Base-by-base conservation (phyloP, 2,329 filamentous ascomycete species). In the Aspergillus pseudoviridinutans region DNA sequence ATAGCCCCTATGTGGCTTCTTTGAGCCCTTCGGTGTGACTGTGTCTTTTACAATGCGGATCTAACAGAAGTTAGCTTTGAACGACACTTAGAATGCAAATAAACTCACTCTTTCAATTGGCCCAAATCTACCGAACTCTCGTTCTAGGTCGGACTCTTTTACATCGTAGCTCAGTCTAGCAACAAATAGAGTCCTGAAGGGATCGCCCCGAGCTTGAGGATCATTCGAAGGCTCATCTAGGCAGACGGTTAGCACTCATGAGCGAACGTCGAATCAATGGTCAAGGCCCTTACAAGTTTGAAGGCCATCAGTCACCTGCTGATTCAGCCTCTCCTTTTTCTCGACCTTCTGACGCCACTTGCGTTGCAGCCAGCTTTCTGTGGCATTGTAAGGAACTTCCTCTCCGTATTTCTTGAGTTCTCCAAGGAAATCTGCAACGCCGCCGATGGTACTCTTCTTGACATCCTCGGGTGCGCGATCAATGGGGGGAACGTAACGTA, bases 161-260 rank as follows among this genome's bases (percentile, higher is more conserved):
- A 89, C 88, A 58, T 94, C 90, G 72, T 97, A 99, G 70, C 89
- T 92, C 51, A 99, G 82, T 55, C 94, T 88, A 54, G 91, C 89
- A 55, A 97, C 90, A 68, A 99, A 95, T 52, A 99, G 81, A 14
- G 94, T 99, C 78, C 91, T 96, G 81, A 94, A 97, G 1, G 93
- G 89, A 78, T 97, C 92, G 56, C 94, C 93, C 63, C 92, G 86
- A 64, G 96, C 88, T 67, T 97, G 94, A 12, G 89, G 84, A 69
- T 99, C 94, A 41, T 94, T 87, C 25, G 81, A 79, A 6, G 94
- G 93, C 62, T 93, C 90, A 76, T 90, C 92, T 92, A 64, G 41
- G 62, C 14, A 46, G 55, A 1, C 25, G 14, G 53, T 62, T 49
- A 57, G 49, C 25, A 65, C 55, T 24, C 32, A 47, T 6, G 22